These are phyloP conservation scores for Dimocarpus longan DNA, from an alignment of 345 rosid species.

Conservation along the genomic window DNA sequence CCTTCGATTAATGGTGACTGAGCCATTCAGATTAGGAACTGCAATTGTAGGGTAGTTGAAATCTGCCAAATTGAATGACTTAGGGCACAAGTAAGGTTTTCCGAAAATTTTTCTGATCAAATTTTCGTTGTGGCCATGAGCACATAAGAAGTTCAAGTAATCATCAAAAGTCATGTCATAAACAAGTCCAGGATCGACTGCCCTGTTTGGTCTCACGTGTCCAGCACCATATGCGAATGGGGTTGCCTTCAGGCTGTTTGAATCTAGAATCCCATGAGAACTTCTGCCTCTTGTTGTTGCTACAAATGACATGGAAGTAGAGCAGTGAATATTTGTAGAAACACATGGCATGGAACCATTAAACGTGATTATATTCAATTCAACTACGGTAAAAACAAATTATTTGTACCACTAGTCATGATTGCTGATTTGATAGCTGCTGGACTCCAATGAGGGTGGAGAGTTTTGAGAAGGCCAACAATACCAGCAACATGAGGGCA, in stretches of 20 bases:
- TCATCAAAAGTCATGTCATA: slow-evolving; percentile 38
- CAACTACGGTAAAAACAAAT: too few species aligned
- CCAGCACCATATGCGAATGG: slow-evolving; percentile 59
- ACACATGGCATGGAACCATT: background rate
- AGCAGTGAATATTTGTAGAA: background rate
- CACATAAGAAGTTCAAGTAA: slow-evolving; percentile 51
- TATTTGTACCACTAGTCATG: slow-evolving; percentile 27
- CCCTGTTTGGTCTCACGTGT: slow-evolving; percentile 45
- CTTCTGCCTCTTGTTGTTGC: slow-evolving; percentile 36
- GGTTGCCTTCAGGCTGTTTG: slow-evolving; percentile 30
- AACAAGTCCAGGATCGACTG: slow-evolving; percentile 58
- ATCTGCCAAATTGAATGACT: slow-evolving; percentile 22
- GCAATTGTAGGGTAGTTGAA: slow-evolving; percentile 66
- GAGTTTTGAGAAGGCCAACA: slow-evolving; percentile 49
- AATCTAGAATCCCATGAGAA: slow-evolving; percentile 24
- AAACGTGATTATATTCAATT: background rate
- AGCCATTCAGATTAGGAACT: slow-evolving; percentile 26
- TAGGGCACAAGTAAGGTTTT: slow-evolving; percentile 32
- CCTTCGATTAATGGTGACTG: slow-evolving; percentile 28
- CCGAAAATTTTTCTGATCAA: slow-evolving; percentile 12
- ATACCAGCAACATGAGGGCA: slow-evolving; percentile 59
- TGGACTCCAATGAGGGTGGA: slow-evolving; percentile 54
- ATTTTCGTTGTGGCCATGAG: slow-evolving; percentile 33
- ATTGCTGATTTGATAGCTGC: slow-evolving; percentile 52
- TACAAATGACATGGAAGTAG: slow-evolving; percentile 15